Conservation (phyloP, 2,329 filamentous ascomycete genomes). For the Drechslerella dactyloides region DNA sequence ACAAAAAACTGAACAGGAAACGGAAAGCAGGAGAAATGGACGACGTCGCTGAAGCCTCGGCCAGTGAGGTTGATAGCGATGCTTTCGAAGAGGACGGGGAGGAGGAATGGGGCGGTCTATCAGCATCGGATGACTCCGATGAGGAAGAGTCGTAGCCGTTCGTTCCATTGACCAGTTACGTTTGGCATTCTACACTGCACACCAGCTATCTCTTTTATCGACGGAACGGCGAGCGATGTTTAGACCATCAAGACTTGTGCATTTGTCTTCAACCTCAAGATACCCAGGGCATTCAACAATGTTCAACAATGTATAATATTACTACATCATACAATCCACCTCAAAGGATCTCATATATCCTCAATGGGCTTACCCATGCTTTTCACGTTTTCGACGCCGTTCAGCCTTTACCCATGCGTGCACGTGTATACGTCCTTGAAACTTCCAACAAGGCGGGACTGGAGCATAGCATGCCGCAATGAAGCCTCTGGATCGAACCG, state of each 20-base stretch:
- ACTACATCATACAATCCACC: slow-evolving; percentile 22
- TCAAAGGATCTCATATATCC: slow-evolving; percentile 43
- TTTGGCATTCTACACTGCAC: not conserved
- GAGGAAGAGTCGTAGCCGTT: slow-evolving; percentile 52
- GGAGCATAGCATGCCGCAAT: slow-evolving; percentile 10
- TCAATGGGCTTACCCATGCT: slow-evolving; percentile 4
- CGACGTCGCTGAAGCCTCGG: slow-evolving; percentile 59
- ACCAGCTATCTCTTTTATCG: not conserved
- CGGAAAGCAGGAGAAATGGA: slow-evolving; percentile 64
- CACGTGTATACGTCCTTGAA: slow-evolving; percentile 10
- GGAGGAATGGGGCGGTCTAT: slow-evolving; percentile 50
- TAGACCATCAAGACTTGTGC: slow-evolving; percentile 19
- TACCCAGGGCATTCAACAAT: slow-evolving; percentile 41
- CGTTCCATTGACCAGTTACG: not conserved
- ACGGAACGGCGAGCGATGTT: not conserved
- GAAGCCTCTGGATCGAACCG: slow-evolving; percentile 6
- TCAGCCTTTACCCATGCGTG: not conserved
- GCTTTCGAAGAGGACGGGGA: slow-evolving; percentile 53
- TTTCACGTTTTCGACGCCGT: slow-evolving; percentile 14
- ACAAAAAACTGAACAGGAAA: slow-evolving; percentile 82
- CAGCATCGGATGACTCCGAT: slow-evolving; percentile 42
- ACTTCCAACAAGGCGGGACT: not conserved
- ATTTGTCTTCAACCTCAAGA: slow-evolving; percentile 24
- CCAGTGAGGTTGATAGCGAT: slow-evolving; percentile 59
- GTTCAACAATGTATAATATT: slow-evolving; percentile 47